Evolutionary conservation across 163 green algal genomes (phyloP), one percentile per base, ranked within the genome.

Genomic region (Coccomyxa subellipsoidea): DNA sequence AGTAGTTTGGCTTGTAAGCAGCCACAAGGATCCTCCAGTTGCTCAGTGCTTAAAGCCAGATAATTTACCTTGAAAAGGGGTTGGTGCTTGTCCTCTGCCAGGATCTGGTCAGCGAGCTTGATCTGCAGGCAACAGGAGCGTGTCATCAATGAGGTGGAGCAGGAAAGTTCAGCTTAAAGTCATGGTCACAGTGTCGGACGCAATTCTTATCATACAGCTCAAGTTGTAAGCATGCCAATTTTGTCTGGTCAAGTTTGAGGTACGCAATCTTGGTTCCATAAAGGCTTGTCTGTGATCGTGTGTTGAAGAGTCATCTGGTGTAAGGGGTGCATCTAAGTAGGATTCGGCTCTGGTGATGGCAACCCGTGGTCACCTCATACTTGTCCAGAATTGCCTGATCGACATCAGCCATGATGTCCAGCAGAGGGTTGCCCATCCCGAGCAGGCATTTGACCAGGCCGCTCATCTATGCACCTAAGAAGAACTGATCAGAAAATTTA

Each of bases 11-110:
- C 69, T 1, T 7, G 7, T 36, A 9, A 38, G 69, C n/a, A 76
- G 31, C 27, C n/a, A 76, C n/a, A n/a, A n/a, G n/a, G n/a, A n/a
- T n/a, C 5, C 1, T 38, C n/a, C 15, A 36, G n/a, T 36, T n/a
- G n/a, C n/a, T n/a, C n/a, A n/a, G n/a, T n/a, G n/a, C n/a, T n/a
- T n/a, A n/a, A n/a, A n/a, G n/a, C n/a, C n/a, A n/a, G n/a, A n/a
- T 10, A 76, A 36, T 76, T 54, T 59, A 95, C 93, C 93, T 90
- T 85, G 88, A 95, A 99, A 87, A 99, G 94, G 10, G 96, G 94
- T 76, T 97, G 83, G 87, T 99, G 97, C 89, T 96, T 95, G 66
- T 99, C 95, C 90, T 99, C 97, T 0, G 97, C 97, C n/a, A 99
- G 90, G 82, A 99, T 99, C 85, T 98, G 96, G 88, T 99, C 94